Evolutionary conservation across 768 basidiomycete genomes (phyloP).

Genomic region (Scleroderma citrinum): DNA sequence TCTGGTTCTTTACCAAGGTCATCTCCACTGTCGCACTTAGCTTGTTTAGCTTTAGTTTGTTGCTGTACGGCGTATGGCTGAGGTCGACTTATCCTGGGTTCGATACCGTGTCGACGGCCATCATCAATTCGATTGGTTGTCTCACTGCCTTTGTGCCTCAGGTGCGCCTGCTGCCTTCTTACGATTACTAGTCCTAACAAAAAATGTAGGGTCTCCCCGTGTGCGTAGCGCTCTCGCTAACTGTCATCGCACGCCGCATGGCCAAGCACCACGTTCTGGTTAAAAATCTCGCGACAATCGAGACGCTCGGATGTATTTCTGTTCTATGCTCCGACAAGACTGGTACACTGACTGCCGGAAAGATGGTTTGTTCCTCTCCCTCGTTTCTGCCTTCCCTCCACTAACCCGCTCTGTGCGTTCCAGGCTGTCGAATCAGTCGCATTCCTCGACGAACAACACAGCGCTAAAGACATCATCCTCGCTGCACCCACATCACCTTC

Average conservation of each 20-base stretch:
- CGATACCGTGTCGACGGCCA: constrained; percentile 29
- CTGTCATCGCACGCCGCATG: constrained; percentile 44
- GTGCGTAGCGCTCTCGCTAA: constrained; percentile 46
- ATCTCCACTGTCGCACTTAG: constrained; percentile 37
- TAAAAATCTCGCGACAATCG: constrained; percentile 48
- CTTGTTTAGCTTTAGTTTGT: constrained; percentile 37
- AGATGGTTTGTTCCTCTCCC: constrained; percentile 32
- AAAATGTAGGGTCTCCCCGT: constrained; percentile 33
- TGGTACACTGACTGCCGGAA: constrained; percentile 45
- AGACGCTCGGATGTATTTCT: constrained; percentile 47
- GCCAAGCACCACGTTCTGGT: constrained; percentile 42
- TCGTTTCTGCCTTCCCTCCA: neutral
- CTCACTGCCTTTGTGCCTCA: constrained; percentile 39
- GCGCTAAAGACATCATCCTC: constrained; percentile 15
- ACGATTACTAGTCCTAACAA: too few species aligned
- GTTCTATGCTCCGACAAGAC: constrained; percentile 53
- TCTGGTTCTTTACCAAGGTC: constrained; percentile 49
- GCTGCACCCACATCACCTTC: constrained; percentile 7
- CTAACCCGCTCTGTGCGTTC: neutral
- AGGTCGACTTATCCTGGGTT: constrained; percentile 28
- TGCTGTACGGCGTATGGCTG: constrained; percentile 41
- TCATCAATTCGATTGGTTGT: constrained; percentile 35
- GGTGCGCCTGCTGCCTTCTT: constrained; percentile 7
- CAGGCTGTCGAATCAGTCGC: constrained; percentile 38
- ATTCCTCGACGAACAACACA: constrained; percentile 26